These are phyloP conservation scores for Schizochytrium sp. DNA, from an alignment of 108 stramenopile species.

Conservation along the genomic window DNA sequence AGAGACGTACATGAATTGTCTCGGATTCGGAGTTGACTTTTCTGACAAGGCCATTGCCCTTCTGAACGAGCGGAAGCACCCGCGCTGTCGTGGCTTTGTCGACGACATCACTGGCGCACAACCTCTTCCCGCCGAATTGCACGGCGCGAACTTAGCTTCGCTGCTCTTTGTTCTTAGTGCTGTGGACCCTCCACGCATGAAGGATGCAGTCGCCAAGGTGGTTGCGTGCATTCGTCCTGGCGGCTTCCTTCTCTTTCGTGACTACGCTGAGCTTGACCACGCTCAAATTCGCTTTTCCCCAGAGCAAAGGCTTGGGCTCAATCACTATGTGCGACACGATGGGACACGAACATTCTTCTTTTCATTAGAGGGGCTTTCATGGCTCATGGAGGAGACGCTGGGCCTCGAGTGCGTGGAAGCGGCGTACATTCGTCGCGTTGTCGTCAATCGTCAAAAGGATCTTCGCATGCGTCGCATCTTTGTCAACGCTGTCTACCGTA, in stretches of 20 bases:
- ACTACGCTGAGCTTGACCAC: conserved; percentile 26
- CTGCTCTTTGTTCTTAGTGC: conserved; percentile 20
- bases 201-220: not conserved
- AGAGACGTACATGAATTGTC: not conserved
- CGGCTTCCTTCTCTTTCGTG: conserved; percentile 21
- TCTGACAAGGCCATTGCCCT: conserved; percentile 23
- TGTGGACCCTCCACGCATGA: not conserved
- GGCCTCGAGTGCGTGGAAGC: conserved; percentile 10
- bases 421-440: not conserved
- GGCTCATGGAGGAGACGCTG: not conserved
- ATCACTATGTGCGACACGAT: conserved; percentile 32
- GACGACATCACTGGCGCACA: not conserved
- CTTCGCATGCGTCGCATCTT: conserved; percentile 14
- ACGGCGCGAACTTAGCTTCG: not conserved
- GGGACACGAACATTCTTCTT: conserved; percentile 32
- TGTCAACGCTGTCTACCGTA: not conserved
- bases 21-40: conserved; percentile 28
- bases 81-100: not conserved
- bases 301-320: conserved; percentile 15
- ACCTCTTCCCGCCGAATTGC: not conserved
- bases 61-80: not conserved
- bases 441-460: not conserved
- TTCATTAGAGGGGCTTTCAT: not conserved
- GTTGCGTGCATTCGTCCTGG: not conserved
- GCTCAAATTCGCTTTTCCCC: conserved; percentile 27